phyloP scores from a whole-genome alignment of 768 basidiomycete genomes.

The Boletus subparvulus region DNA sequence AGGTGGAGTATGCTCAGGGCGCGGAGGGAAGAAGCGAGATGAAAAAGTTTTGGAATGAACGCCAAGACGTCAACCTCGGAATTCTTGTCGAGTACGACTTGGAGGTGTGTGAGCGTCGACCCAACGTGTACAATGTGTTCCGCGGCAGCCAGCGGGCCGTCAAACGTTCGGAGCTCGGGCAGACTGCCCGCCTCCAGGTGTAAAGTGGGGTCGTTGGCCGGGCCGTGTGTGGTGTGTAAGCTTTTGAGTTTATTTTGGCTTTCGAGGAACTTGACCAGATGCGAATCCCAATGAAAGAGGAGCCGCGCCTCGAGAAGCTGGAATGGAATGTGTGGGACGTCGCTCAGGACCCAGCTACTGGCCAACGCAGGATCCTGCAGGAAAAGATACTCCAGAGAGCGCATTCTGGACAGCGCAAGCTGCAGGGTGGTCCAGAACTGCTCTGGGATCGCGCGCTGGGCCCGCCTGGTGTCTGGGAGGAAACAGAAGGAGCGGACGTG shows the following conservation, averaged over 20 bases:
- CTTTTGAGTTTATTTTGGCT: slow-evolving; percentile 42
- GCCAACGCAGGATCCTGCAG: slow-evolving; percentile 40
- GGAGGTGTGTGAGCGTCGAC: slow-evolving; percentile 45
- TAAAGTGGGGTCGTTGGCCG: slow-evolving; percentile 20
- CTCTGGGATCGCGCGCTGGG: slow-evolving; percentile 22
- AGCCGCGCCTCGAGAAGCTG: slow-evolving; percentile 49
- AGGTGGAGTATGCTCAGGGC: slow-evolving; percentile 38
- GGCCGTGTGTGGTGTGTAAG: slow-evolving; percentile 35
- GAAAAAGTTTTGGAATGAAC: slow-evolving; percentile 34
- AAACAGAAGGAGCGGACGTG: slow-evolving; percentile 47
- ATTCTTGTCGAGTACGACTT: slow-evolving; percentile 42
- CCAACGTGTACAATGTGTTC: slow-evolving; percentile 36
- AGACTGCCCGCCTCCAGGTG: slow-evolving; percentile 36
- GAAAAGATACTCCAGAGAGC: slow-evolving; percentile 43
- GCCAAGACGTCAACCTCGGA: slow-evolving; percentile 29
- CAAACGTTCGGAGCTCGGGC: slow-evolving; percentile 43
- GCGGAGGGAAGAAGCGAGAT: slow-evolving; percentile 33
- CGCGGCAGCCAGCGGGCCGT: slow-evolving; percentile 45
- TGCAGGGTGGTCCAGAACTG: slow-evolving; percentile 48
- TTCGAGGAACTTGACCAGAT: slow-evolving; percentile 48
- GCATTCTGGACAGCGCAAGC: slow-evolving; percentile 42
- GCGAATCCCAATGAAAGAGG: slow-evolving; percentile 48
- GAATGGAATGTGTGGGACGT: slow-evolving; percentile 40
- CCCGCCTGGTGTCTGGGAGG: slow-evolving; percentile 33
- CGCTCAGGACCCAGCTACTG: slow-evolving; percentile 48